Percentiles rank a stretch among this genome's conserved stretches.
Conservation (phyloP, 2,329 filamentous ascomycete species). For the Coleophoma crateriformis region DNA sequence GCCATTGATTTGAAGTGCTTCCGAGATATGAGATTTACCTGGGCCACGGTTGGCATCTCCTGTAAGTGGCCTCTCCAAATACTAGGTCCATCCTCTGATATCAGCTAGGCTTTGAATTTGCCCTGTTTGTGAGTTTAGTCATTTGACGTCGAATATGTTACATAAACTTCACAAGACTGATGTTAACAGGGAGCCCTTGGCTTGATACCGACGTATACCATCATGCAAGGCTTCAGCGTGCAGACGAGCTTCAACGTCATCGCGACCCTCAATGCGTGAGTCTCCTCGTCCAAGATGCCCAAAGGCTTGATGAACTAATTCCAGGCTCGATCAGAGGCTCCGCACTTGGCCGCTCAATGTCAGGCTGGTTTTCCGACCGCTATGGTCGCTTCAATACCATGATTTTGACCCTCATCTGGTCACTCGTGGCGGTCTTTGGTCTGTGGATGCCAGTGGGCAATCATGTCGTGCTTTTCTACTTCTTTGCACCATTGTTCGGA, state of each 20-base stretch:
- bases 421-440: conserved; percentile 14
- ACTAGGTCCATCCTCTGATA: conserved; percentile 1
- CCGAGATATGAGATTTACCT: conserved; percentile 47
- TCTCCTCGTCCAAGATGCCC: background rate
- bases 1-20: conserved; percentile 61
- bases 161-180: too few relatives aligned
- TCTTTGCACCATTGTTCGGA: conserved; percentile 23
- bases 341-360: conserved; percentile 15
- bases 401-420: conserved; percentile 16
- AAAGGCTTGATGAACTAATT: background rate
- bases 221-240: conserved; percentile 57
- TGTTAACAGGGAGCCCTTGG: conserved; percentile 55
- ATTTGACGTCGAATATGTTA: too few relatives aligned
- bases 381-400: conserved; percentile 20
- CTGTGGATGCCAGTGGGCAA: conserved; percentile 19
- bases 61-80: conserved; percentile 27
- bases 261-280: conserved; percentile 70
- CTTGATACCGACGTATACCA: conserved; percentile 74
- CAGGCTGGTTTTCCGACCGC: conserved; percentile 19
- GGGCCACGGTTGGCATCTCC: conserved; percentile 22
- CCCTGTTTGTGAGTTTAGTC: conserved; percentile 48
- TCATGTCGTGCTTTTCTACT: conserved; percentile 18
- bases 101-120: conserved; percentile 52
- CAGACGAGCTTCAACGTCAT: conserved; percentile 73
- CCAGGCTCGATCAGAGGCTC: conserved; percentile 12